phyloP scores from a whole-genome alignment of 2,329 filamentous ascomycete genomes.

The Helotiales sp. region DNA sequence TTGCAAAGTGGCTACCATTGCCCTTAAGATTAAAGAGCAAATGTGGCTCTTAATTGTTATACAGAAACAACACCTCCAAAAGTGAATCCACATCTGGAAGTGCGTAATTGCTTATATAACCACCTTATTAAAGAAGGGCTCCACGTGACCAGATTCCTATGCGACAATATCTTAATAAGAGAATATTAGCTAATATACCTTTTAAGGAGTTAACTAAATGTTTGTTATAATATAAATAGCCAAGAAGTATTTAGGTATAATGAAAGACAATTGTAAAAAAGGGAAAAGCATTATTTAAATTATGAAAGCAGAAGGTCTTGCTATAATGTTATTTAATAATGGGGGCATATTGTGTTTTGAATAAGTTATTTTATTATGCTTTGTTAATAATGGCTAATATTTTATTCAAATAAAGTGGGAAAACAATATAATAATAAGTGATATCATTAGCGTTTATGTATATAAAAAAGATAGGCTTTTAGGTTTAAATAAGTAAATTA shows the following conservation, averaged over 20 bases:
- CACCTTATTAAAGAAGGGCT: no score
- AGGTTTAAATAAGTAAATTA: neutral
- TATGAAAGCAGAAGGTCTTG: neutral
- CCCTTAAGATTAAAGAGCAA: no score
- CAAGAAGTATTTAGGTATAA: neutral
- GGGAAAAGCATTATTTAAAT: neutral
- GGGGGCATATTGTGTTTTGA: neutral
- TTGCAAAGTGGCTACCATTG: no score
- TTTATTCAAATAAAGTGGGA: neutral
- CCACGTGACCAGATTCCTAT: no score
- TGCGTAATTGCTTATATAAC: no score
- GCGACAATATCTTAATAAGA: constrained; percentile 1
- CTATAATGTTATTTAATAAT: no score
- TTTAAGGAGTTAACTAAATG: neutral
- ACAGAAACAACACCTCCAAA: no score
- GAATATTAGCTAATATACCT: neutral
- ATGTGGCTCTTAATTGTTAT: no score
- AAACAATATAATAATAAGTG: neutral
- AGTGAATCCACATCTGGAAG: no score
- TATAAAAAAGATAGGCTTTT: neutral
- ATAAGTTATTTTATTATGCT: neutral
- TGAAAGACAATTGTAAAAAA: neutral
- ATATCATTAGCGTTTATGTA: neutral
- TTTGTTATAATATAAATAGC: neutral
- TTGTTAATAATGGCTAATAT: neutral